Base-by-base conservation (phyloP, 2,329 filamentous ascomycete species). In the Verticillium albo-atrum region DNA sequence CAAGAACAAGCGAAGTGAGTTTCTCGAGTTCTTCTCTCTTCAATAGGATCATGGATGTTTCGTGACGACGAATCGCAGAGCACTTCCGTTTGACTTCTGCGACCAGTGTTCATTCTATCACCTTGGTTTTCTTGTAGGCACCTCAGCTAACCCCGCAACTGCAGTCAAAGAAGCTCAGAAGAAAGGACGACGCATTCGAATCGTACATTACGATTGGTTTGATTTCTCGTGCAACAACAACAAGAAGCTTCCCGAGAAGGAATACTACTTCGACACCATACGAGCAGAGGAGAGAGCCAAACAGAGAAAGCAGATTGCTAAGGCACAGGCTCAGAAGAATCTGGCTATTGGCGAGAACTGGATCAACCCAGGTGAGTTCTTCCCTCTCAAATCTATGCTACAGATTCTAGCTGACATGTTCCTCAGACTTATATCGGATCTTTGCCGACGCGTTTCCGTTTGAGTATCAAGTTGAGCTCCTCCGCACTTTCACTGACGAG, bases 371-470 rank as follows among this genome's bases (percentile, higher is more conserved):
- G 78, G 84, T 84, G 71, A 65, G 77, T 74, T 3, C n/a, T 27
- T n/a, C n/a, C n/a, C n/a, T n/a, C n/a, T n/a, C n/a, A n/a, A n/a
- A n/a, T n/a, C n/a, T n/a, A n/a, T n/a, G n/a, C n/a, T 47, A 3
- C 34, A 25, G 9, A 57, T 63, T 58, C 26, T 47, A 0, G 37
- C 42, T 20, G 15, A 26, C n/a, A 32, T 58, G 47, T 14, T 32
- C 9, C 25, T 4, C 60, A 88, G 86, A 79, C 34, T 75, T 84
- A n/a, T 85, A 87, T 67, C 86, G 85, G 61, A 71, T 90, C 61
- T 92, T 89, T 71, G 74, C 72, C 20, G 90, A 95, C 68, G 58
- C 67, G 3, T 81, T 81, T 0, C 82, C 80, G 54, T 90, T 91
- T 69, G 71, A 76, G 4, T 92, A 91, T 72, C 79, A 87, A 58